Evolutionary conservation across 1,284 basidiomycete species (phyloP).

Genomic region (Ceratobasidium sp.): DNA sequence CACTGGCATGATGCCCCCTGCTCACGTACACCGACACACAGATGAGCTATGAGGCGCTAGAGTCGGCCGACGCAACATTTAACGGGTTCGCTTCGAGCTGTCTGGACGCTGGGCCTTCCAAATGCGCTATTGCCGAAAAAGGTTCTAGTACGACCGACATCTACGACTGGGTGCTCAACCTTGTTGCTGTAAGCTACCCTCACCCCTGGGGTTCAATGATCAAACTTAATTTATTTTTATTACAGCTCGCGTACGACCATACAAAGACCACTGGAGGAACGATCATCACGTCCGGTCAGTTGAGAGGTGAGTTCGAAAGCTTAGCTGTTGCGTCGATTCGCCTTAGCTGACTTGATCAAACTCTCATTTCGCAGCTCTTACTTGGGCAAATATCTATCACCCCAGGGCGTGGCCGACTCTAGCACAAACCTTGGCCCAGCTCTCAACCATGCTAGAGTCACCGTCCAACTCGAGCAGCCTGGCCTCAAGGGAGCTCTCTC

Average conservation of each 20-base stretch:
- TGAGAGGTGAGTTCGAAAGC: too few relatives aligned
- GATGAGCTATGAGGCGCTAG: background rate
- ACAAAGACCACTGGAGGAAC: background rate
- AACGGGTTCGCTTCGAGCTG: slow-evolving; percentile 7
- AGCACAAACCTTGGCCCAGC: background rate
- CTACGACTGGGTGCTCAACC: background rate
- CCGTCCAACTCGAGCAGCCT: background rate
- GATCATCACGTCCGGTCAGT: background rate
- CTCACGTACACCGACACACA: background rate
- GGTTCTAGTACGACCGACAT: slow-evolving; percentile 10
- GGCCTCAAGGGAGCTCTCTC: background rate
- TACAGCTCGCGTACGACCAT: slow-evolving; percentile 11
- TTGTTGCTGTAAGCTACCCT: slow-evolving; percentile 5
- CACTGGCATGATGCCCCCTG: background rate
- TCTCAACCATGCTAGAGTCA: background rate
- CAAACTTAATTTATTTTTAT: background rate
- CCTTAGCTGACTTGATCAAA: background rate
- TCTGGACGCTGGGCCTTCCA: slow-evolving; percentile 11
- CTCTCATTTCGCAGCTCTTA: background rate
- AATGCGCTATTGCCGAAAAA: slow-evolving; percentile 15
- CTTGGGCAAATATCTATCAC: background rate
- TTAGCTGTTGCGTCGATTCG: background rate
- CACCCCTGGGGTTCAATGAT: background rate
- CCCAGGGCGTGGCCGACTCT: background rate
- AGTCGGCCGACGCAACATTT: slow-evolving; percentile 5